phyloP scores from a whole-genome alignment of 495 filamentous ascomycete species.

The Aspergillus coremiiformis region DNA sequence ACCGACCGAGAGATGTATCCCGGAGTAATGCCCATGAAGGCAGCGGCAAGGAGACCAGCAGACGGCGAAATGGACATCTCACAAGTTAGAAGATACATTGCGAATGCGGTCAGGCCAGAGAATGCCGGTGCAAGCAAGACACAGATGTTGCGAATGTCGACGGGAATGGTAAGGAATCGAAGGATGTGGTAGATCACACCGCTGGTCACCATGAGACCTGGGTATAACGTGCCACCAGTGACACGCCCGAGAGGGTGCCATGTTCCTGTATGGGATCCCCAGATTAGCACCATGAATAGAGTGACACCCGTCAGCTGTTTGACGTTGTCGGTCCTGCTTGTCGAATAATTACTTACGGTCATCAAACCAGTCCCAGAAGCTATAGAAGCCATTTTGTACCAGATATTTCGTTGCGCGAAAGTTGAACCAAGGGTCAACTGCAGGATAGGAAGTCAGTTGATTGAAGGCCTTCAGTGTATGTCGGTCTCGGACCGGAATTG shows the following conservation, averaged over 20 bases:
- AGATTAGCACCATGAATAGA: conserved; percentile 1
- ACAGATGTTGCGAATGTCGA: conserved; percentile 98
- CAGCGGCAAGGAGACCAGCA: conserved; percentile 87
- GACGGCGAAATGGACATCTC: conserved; percentile 92
- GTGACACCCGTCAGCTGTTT: neutral
- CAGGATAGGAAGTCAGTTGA: conserved; percentile 15
- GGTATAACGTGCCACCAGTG: conserved; percentile 96
- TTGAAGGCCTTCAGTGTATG: conserved; percentile 2
- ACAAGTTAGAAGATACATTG: conserved; percentile 90
- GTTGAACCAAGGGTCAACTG: conserved; percentile 99
- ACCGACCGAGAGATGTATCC: conserved; percentile 98
- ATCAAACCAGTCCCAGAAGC: conserved; percentile 99
- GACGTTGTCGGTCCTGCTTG: neutral
- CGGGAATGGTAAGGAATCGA: conserved; percentile 82
- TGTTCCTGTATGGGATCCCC: conserved; percentile 53
- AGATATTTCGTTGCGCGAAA: conserved; percentile 98
- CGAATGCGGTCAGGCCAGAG: conserved; percentile 89
- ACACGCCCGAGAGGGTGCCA: conserved; percentile 99
- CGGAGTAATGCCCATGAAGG: conserved; percentile 95
- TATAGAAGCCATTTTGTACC: conserved; percentile 92
- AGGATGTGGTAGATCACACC: conserved; percentile 94
- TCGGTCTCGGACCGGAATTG: neutral
- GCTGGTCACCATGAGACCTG: conserved; percentile 98
- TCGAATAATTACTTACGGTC: conserved; percentile 57
- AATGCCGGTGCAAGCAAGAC: conserved; percentile 93